These are phyloP conservation scores for Rhynchosporium graminicola DNA, from an alignment of 2,329 filamentous ascomycete species.

Conservation along the genomic window DNA sequence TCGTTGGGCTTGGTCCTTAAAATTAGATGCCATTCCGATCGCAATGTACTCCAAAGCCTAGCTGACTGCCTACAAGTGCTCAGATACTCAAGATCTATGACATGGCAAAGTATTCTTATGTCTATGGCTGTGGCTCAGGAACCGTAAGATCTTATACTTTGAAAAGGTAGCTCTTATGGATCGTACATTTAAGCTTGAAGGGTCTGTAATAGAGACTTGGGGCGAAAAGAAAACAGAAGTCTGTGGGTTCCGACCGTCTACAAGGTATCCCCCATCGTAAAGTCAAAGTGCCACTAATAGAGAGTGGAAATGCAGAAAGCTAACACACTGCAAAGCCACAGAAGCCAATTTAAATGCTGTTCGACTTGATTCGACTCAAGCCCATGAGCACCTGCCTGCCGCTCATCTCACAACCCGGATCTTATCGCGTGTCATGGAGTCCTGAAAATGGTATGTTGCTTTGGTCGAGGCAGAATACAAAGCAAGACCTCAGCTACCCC, in stretches of 20 bases:
- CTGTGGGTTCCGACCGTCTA: too few relatives aligned
- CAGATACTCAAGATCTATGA: background rate
- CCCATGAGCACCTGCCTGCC: background rate
- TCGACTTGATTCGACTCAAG: background rate
- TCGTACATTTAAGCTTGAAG: too few relatives aligned
- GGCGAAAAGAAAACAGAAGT: too few relatives aligned
- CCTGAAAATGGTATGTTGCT: constrained; percentile 12
- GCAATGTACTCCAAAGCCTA: background rate
- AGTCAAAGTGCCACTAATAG: background rate
- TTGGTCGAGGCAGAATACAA: constrained; percentile 24
- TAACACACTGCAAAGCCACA: background rate
- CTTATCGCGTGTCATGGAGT: background rate
- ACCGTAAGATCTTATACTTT: too few relatives aligned
- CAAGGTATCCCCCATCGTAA: background rate
- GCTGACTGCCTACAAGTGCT: background rate
- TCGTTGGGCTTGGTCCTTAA: background rate
- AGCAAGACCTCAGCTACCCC: constrained; percentile 6
- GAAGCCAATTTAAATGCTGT: background rate
- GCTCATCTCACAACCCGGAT: background rate
- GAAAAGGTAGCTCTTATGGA: too few relatives aligned
- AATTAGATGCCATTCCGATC: background rate
- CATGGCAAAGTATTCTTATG: too few relatives aligned
- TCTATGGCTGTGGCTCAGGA: too few relatives aligned
- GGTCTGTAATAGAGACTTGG: too few relatives aligned
- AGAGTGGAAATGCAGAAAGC: background rate